Conservation (phyloP, 805 yeast species). For the Starmerella etchellsii region DNA sequence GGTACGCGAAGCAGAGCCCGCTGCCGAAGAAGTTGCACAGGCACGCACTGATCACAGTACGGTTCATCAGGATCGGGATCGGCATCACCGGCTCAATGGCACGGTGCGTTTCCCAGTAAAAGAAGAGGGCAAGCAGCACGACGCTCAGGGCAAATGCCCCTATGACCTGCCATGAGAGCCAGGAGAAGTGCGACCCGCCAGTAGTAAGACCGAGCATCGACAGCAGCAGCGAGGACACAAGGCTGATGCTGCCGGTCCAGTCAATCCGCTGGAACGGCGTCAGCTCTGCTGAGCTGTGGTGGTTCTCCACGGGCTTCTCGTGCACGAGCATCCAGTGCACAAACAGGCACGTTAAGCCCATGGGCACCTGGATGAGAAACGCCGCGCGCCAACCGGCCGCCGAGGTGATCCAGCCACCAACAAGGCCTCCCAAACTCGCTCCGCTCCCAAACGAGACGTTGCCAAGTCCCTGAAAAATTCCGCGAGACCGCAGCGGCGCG, state of each 20-base stretch:
- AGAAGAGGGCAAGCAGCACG: constrained; percentile 31
- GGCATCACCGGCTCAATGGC: constrained; percentile 61
- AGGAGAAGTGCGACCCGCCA: constrained; percentile 45
- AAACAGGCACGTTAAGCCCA: constrained; percentile 25
- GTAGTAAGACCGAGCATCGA: constrained; percentile 53
- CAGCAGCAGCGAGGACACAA: constrained; percentile 46
- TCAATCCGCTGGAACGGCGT: constrained; percentile 48
- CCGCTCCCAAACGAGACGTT: constrained; percentile 70
- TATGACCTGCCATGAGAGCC: constrained; percentile 33
- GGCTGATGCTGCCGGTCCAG: constrained; percentile 47
- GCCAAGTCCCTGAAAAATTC: constrained; percentile 70
- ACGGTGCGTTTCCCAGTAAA: constrained; percentile 37
- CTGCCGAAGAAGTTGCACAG: constrained; percentile 58
- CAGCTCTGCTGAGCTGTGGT: constrained; percentile 15
- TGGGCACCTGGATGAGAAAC: constrained; percentile 31
- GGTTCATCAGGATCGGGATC: constrained; percentile 40
- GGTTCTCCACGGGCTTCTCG: constrained; percentile 11
- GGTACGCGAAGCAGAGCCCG: constrained; percentile 49
- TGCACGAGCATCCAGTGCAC: constrained; percentile 12
- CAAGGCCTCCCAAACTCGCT: constrained; percentile 52
- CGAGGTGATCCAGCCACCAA: constrained; percentile 43
- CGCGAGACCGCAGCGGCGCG: constrained; percentile 63
- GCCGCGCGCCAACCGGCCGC: constrained; percentile 52
- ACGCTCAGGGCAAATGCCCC: constrained; percentile 28
- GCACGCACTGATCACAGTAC: constrained; percentile 53